Base-by-base conservation (phyloP, 1,284 basidiomycete species). In the Rhodotorula sp. region DNA sequence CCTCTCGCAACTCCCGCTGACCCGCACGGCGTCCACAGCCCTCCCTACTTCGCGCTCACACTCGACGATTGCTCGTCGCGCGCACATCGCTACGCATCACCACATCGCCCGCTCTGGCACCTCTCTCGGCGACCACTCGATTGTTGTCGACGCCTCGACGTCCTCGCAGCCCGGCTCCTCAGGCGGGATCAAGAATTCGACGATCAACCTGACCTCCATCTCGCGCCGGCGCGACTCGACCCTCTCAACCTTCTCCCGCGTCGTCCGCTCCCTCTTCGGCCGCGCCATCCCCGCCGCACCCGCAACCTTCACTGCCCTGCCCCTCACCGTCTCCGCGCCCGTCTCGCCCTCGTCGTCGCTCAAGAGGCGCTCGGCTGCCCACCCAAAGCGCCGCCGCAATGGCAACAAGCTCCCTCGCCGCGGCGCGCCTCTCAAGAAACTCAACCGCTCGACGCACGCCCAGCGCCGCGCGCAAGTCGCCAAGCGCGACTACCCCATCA, bases 111-210 rank as follows among this genome's bases (percentile, higher is more conserved):
- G 62, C 51, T 18, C 44, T 4, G 4, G 31, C 24, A 65, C 63
- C 31, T 20, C 40, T 3, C 51, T 63, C 46, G 69, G 69, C 37
- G 62, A 65, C 59, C 69, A 71, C 69, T 55, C 66, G 26, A 67
- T 71, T 63, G 64, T 68, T 63, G 60, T 71, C 63, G 69, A 71
- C 53, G 69, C 69, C 18, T 71, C 69, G 24, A 62, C 68, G 46
- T 18, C 40, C 16, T 59, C 64, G 30, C 16, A 26, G 16, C 31
- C n/a, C 24, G 40, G 18, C 46, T 24, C 26, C 24, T 13, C 15
- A 4, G 70, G 70, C 46, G 69, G 69, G 40, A 64, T 71, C 57
- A 34, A 34, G 31, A 63, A 65, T 53, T 68, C 66, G 56, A 71
- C 69, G 37, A 53, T 71, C 63, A 71, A 71, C 66, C 53, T 71